phyloP scores from a whole-genome alignment of 2,329 filamentous ascomycete species.

The Hyphodiscus sp. region DNA sequence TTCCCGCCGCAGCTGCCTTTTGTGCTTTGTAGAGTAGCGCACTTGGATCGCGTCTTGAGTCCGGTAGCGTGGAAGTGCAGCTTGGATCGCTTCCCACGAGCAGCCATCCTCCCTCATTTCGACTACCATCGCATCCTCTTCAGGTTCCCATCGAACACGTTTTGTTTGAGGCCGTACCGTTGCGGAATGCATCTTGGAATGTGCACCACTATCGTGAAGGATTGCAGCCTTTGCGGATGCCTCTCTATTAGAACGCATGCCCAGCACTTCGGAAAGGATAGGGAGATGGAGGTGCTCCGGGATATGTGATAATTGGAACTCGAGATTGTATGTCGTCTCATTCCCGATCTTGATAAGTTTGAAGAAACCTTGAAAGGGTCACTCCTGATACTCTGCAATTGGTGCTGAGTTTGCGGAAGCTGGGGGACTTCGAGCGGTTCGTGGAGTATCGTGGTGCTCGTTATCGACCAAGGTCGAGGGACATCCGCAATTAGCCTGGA shows the following conservation, averaged over 20 bases:
- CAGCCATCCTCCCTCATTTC: conserved; percentile 5
- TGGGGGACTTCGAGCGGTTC: conserved; percentile 1
- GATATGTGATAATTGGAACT: background rate
- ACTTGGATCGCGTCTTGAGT: conserved; percentile 2
- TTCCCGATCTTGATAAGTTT: conserved; percentile 2
- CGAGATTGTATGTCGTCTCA: conserved; percentile 1
- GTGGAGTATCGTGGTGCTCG: conserved; percentile 1
- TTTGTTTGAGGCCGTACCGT: conserved; percentile 3
- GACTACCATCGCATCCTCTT: conserved; percentile 5
- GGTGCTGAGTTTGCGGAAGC: conserved; percentile 1
- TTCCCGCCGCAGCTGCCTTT: no score
- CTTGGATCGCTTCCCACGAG: conserved; percentile 8
- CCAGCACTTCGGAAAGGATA: background rate
- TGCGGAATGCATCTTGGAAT: conserved; percentile 1
- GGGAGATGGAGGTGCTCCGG: background rate
- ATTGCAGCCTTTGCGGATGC: background rate
- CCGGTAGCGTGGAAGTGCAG: conserved; percentile 1
- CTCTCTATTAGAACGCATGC: background rate
- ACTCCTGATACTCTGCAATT: conserved; percentile 4
- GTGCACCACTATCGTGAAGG: background rate
- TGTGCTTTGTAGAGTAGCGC: conserved; percentile 8
- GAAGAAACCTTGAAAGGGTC: conserved; percentile 2
- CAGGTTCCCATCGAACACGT: conserved; percentile 1
- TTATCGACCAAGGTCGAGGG: background rate
- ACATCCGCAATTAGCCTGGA: no score